Evolutionary conservation across 192 early-diverging fungal species (phyloP).

Genomic region (Thamnidium elegans): DNA sequence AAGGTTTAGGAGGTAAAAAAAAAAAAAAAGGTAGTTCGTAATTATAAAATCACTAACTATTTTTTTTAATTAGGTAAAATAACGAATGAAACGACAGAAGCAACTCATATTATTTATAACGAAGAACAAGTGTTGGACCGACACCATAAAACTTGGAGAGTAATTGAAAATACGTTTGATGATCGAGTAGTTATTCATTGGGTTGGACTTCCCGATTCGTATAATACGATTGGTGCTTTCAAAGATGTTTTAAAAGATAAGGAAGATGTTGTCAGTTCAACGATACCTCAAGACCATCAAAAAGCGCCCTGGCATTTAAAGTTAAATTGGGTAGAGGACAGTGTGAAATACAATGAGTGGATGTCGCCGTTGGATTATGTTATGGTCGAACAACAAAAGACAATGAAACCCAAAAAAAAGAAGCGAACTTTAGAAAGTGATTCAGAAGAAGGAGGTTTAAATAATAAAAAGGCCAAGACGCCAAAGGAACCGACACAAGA

Average conservation of each 20-base stretch:
- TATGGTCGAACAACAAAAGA: conserved; percentile 6
- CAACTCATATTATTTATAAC: conserved; percentile 27
- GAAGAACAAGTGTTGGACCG: conserved; percentile 7
- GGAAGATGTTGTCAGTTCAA: conserved; percentile 49
- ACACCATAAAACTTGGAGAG: conserved; percentile 14
- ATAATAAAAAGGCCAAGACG: conserved; percentile 12
- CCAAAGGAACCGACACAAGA: conserved; percentile 11
- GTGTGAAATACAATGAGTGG: conserved; percentile 71
- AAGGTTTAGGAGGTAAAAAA: conserved; percentile 1
- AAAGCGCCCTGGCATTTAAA: conserved; percentile 57
- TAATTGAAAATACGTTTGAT: not conserved
- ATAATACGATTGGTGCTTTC: conserved; percentile 38
- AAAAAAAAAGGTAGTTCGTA: not conserved
- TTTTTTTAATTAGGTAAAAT: conserved; percentile 4
- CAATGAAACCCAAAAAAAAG: conserved; percentile 5
- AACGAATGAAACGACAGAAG: conserved; percentile 1
- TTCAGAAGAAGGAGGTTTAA: not conserved
- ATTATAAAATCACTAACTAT: not conserved
- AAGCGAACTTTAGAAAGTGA: conserved; percentile 6
- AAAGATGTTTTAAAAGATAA: conserved; percentile 49
- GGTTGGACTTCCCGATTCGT: conserved; percentile 75
- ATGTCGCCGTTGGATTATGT: conserved; percentile 76
- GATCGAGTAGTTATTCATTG: conserved; percentile 48
- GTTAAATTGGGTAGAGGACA: conserved; percentile 68
- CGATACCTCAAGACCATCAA: conserved; percentile 44